Percentiles rank a stretch among this genome's conserved stretches.
Conservation (phyloP, 2,329 filamentous ascomycete species). For the Metarhizium album region DNA sequence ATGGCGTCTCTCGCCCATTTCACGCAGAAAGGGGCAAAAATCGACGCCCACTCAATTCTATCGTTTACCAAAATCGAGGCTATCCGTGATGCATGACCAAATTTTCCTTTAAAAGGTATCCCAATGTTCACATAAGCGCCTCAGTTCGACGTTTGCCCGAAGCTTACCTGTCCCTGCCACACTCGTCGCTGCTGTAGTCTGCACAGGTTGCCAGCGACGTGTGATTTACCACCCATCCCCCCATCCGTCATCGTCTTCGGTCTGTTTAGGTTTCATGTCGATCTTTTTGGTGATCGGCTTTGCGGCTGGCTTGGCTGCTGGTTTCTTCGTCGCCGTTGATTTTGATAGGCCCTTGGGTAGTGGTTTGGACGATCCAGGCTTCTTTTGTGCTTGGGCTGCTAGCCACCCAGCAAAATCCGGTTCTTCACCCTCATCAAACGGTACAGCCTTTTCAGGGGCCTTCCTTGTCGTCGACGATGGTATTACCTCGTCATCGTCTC, state of each 20-base stretch:
- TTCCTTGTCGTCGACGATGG: constrained; percentile 22
- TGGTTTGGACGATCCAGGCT: constrained; percentile 47
- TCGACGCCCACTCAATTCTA: not conserved
- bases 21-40: no score
- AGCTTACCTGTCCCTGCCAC: not conserved
- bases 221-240: constrained; percentile 49
- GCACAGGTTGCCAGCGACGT: not conserved
- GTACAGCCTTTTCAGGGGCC: constrained; percentile 28
- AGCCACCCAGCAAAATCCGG: constrained; percentile 96
- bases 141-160: no score
- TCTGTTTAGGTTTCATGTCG: constrained; percentile 53
- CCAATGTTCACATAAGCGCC: not conserved
- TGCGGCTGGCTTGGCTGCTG: constrained; percentile 26
- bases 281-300: constrained; percentile 50
- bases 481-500: constrained; percentile 36
- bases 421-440: constrained; percentile 69
- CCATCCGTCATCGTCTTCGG: constrained; percentile 52
- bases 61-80: not conserved
- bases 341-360: constrained; percentile 79
- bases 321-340: constrained; percentile 32
- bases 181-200: not conserved
- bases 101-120: not conserved
- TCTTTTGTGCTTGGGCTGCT: constrained; percentile 71
- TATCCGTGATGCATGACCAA: not conserved
- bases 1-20: no score